These are phyloP conservation scores for Onygenales sp. DNA, from an alignment of 2,329 filamentous ascomycete species.

Conservation along the genomic window DNA sequence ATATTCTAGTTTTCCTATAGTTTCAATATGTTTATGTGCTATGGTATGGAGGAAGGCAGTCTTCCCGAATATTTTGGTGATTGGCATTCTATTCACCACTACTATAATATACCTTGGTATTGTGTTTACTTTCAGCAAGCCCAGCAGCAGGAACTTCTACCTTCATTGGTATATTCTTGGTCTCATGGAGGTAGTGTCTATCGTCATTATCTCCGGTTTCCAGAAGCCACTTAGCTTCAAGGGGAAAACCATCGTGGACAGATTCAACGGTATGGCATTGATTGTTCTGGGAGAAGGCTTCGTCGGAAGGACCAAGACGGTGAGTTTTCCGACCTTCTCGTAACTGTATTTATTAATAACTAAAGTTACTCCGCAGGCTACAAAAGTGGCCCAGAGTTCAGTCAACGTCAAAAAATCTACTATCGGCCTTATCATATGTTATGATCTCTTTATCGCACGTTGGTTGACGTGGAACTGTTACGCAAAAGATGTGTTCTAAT, in stretches of 20 bases:
- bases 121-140: constrained; percentile 4
- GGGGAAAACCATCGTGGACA: constrained; percentile 50
- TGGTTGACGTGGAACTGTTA: background rate
- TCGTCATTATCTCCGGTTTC: constrained; percentile 40
- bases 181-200: constrained; percentile 37
- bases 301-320: constrained; percentile 26
- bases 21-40: constrained; percentile 43
- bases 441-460: constrained; percentile 10
- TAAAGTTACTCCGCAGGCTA: constrained; percentile 6
- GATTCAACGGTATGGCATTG: constrained; percentile 49
- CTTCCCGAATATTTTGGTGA: constrained; percentile 19
- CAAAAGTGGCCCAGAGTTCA: constrained; percentile 9
- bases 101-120: constrained; percentile 7
- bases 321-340: constrained; percentile 17
- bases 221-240: constrained; percentile 49
- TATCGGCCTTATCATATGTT: constrained; percentile 9
- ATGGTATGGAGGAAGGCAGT: constrained; percentile 18
- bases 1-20: constrained; percentile 46
- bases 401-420: constrained; percentile 6
- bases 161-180: constrained; percentile 44
- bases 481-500: background rate
- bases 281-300: constrained; percentile 54
- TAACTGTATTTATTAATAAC: background rate
- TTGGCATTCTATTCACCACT: constrained; percentile 15
- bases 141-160: constrained; percentile 15